Evolutionary conservation across 345 rosid genomes (phyloP), one percentile per base, ranked within the genome.

Genomic region (Sisymbrium altissimum): DNA sequence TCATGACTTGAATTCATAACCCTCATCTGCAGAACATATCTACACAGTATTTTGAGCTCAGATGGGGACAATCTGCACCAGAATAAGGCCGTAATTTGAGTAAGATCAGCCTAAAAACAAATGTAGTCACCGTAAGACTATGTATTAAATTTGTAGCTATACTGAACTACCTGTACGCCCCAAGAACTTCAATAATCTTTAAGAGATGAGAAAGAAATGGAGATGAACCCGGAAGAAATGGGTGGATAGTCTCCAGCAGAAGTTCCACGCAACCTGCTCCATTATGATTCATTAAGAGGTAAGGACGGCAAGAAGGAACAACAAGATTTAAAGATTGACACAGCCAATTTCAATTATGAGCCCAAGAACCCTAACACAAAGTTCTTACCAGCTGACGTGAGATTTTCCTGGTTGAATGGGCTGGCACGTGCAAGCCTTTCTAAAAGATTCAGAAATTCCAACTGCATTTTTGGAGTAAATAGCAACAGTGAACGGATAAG

Each of bases 111-210:
- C 56, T 69, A 65, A 65, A 75, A 49, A 25, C 52, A 13, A 56
- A 52, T 64, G 71, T 32, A 12, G 58, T 56, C 39, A 29, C 53
- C 33, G 48, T 71, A 13, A 23, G 36, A 44, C 45, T 44, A 44
- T 55, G 39, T 45, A 33, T 44, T 64, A 65, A 5, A 8, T 35
- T 65, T 50, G 55, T 73, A 9, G 49, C 43, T 65, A 35, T 17
- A n/a, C 10, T 21, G 59, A 63, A 71, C 53, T 38, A 94, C 98
- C 97, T 88, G 81, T 95, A 90, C 7, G 99, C 90, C 64, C 99
- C 99, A 78, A 96, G 95, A 83, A 84, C 83, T 83, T 92, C 99
- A 73, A 96, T 90, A 81, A 92, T 92, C 90, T 89, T 96, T 85
- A 96, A 71, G 71, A 89, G 83, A 83, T 90, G 76, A 21, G 89